Evolutionary conservation across 73 alveolate species (phyloP).

Genomic region (Paramecium caudatum): DNA sequence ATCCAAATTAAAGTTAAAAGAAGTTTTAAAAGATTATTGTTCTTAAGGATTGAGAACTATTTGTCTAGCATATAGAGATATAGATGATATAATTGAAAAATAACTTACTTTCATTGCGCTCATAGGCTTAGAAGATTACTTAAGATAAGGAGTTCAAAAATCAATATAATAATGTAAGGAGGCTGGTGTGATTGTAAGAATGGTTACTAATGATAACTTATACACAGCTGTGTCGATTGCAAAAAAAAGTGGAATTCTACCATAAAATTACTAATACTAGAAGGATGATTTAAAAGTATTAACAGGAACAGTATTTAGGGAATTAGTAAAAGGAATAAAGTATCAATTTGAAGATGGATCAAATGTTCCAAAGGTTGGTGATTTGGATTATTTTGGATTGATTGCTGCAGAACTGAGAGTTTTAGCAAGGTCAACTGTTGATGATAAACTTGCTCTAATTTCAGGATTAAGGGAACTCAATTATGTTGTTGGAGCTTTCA

Average conservation of each 20-base stretch:
- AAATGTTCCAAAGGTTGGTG: slow-evolving; percentile 74
- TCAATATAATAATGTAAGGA: slow-evolving; percentile 86
- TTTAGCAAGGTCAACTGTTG: slow-evolving; percentile 93
- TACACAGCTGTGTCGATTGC: slow-evolving; percentile 94
- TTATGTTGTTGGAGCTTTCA: slow-evolving; percentile 95
- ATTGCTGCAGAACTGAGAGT: slow-evolving; percentile 89
- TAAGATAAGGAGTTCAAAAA: slow-evolving; percentile 90
- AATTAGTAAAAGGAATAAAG: slow-evolving; percentile 68
- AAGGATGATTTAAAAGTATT: slow-evolving; percentile 86
- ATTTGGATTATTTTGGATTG: slow-evolving; percentile 84
- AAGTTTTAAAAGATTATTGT: slow-evolving; percentile 81
- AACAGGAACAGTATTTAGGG: slow-evolving; percentile 88
- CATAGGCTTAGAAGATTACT: slow-evolving; percentile 91
- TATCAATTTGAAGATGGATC: neutral
- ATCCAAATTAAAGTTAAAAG: slow-evolving; percentile 70
- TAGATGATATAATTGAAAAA: slow-evolving; percentile 82
- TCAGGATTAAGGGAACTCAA: slow-evolving; percentile 89
- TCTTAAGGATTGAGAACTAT: slow-evolving; percentile 85
- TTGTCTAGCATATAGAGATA: slow-evolving; percentile 83
- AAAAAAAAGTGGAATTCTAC: slow-evolving; percentile 89
- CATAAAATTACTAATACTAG: slow-evolving; percentile 76
- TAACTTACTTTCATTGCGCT: slow-evolving; percentile 80
- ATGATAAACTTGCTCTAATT: slow-evolving; percentile 89
- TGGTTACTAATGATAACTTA: slow-evolving; percentile 95
- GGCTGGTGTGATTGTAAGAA: slow-evolving; percentile 93